A percentile compares a stretch with the other conserved stretches of the same genome.
These are phyloP conservation scores for Murraya koenigii DNA, from an alignment of 345 rosid species.

Conservation along the genomic window DNA sequence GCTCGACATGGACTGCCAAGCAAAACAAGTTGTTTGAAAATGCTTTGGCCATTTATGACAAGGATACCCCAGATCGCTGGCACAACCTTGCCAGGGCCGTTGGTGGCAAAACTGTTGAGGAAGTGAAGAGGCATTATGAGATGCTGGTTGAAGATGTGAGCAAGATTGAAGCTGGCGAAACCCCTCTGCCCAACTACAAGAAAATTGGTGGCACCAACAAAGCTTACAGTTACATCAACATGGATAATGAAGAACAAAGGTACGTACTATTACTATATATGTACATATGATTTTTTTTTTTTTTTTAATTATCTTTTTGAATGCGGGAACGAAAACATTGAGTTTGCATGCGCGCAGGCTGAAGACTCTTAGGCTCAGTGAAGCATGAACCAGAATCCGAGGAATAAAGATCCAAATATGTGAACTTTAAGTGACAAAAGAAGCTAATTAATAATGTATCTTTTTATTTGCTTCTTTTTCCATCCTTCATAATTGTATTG, in stretches of 20 bases:
- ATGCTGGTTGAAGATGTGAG: slow-evolving; percentile 44
- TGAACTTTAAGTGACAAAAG: neutral
- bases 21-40: slow-evolving; percentile 56
- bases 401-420: slow-evolving; percentile 9
- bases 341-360: slow-evolving; percentile 26
- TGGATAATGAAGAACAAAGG: slow-evolving; percentile 36
- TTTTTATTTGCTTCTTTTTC: neutral
- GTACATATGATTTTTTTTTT: too few species aligned
- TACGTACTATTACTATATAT: neutral
- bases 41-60: slow-evolving; percentile 44
- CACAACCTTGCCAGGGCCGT: slow-evolving; percentile 49
- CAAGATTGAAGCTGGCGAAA: slow-evolving; percentile 46
- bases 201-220: slow-evolving; percentile 22
- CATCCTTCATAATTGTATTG: slow-evolving; percentile 4
- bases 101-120: slow-evolving; percentile 34
- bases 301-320: too few species aligned
- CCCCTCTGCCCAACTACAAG: slow-evolving; percentile 44
- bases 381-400: slow-evolving; percentile 7
- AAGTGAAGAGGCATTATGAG: slow-evolving; percentile 42
- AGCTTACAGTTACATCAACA: slow-evolving; percentile 8
- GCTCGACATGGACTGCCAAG: slow-evolving; percentile 42
- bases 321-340: neutral
- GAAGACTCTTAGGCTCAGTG: slow-evolving; percentile 35
- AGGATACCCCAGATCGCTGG: slow-evolving; percentile 54
- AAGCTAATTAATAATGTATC: neutral